Evolutionary conservation across 2,329 filamentous ascomycete species (phyloP).

Genomic region (Fusarium zealandicum): DNA sequence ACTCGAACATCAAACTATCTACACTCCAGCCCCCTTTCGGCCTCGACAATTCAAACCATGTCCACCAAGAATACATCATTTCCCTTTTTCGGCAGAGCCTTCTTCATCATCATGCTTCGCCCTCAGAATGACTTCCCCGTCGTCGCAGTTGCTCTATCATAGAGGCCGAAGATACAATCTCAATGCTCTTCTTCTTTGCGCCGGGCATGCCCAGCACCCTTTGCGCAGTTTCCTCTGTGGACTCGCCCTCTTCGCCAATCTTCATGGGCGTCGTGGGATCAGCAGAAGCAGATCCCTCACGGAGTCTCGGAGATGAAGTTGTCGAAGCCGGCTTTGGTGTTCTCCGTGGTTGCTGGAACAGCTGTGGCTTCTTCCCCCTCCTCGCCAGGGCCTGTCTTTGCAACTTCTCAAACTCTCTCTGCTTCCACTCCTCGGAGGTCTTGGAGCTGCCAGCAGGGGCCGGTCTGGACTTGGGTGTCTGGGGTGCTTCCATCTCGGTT

Average conservation of each 20-base stretch:
- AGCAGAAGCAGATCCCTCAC: background rate
- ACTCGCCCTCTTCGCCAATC: background rate
- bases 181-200: background rate
- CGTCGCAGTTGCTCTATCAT: slow-evolving; percentile 1
- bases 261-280: background rate
- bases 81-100: background rate
- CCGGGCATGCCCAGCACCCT: background rate
- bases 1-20: background rate
- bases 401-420: slow-evolving; percentile 1
- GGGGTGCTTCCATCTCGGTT: background rate
- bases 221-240: background rate
- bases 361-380: slow-evolving; percentile 1
- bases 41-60: too few species aligned
- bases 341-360: slow-evolving; percentile 7
- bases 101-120: background rate
- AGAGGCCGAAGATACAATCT: slow-evolving; percentile 1
- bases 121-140: too few species aligned
- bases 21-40: background rate
- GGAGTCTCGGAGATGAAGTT: background rate
- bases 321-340: background rate
- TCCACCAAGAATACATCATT: too few species aligned
- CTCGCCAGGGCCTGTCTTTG: background rate
- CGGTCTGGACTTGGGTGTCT: background rate
- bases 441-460: background rate
- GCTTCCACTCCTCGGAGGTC: background rate